phyloP scores from a whole-genome alignment of 2,329 filamentous ascomycete species.

The Microcera coccophila region DNA sequence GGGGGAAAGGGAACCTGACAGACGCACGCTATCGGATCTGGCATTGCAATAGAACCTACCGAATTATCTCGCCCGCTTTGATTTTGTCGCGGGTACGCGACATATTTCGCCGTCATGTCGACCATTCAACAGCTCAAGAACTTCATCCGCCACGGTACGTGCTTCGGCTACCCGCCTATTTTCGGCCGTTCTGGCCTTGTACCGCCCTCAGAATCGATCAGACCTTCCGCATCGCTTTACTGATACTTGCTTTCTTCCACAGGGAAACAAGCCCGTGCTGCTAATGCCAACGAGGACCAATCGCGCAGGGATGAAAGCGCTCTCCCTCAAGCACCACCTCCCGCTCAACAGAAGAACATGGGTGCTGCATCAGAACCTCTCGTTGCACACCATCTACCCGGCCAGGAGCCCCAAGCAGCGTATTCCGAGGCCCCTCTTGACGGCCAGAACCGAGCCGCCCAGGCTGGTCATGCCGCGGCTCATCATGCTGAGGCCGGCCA shows the following conservation, averaged over 20 bases:
- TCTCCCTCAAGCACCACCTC: slow-evolving; percentile 50
- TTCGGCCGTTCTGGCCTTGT: neutral
- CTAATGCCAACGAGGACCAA: slow-evolving; percentile 49
- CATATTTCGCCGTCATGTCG: slow-evolving; percentile 46
- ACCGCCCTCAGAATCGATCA: neutral
- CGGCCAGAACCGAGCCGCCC: slow-evolving; percentile 63
- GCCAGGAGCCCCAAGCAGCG: slow-evolving; percentile 52
- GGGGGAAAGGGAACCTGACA: neutral
- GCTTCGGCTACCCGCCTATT: neutral
- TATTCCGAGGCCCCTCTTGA: slow-evolving; percentile 60
- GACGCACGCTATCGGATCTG: too few species aligned
- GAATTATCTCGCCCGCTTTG: slow-evolving; percentile 3
- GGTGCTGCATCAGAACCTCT: slow-evolving; percentile 43
- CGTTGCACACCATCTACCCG: slow-evolving; percentile 31
- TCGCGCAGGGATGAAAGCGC: slow-evolving; percentile 51
- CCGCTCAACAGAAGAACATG: slow-evolving; percentile 44
- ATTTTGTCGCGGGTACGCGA: slow-evolving; percentile 24
- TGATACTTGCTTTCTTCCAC: slow-evolving; percentile 10
- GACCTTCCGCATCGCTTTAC: neutral
- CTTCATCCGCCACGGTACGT: slow-evolving; percentile 84
- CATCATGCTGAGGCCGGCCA: slow-evolving; percentile 61
- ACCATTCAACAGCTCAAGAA: slow-evolving; percentile 96
- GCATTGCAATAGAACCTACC: slow-evolving; percentile 8
- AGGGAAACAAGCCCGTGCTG: slow-evolving; percentile 83
- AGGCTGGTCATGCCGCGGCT: slow-evolving; percentile 62